These are phyloP conservation scores for Pythium vanterpoolii DNA, from an alignment of 352 stramenopile species.

Conservation along the genomic window DNA sequence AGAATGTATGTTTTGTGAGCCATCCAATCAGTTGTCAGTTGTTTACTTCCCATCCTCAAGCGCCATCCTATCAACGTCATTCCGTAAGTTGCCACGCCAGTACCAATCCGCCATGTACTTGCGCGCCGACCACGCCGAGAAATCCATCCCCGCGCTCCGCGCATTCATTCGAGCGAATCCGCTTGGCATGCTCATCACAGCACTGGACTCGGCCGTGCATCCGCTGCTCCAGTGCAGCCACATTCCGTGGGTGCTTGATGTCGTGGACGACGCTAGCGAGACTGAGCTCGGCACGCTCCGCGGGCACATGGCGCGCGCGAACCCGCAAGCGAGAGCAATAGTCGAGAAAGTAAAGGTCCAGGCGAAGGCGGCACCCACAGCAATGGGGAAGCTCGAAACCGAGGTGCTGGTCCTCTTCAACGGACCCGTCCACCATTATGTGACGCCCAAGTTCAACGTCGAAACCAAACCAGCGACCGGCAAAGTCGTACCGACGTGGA, in stretches of 20 bases:
- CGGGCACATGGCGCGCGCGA: constrained; percentile 21
- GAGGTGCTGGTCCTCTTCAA: constrained; percentile 25
- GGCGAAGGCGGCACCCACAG: neutral
- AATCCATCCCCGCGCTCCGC: constrained; percentile 18
- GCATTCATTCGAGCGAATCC: constrained; percentile 25
- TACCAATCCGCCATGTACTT: constrained; percentile 20
- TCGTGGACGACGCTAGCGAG: constrained; percentile 13
- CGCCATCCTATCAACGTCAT: neutral
- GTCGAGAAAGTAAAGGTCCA: constrained; percentile 5
- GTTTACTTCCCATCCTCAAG: neutral
- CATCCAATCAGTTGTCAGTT: constrained; percentile 9
- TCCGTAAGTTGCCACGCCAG: too few relatives aligned
- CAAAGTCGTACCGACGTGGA: constrained; percentile 29
- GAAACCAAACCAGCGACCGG: constrained; percentile 21
- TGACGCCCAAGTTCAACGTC: constrained; percentile 15
- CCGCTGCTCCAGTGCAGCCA: constrained; percentile 25
- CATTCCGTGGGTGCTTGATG: constrained; percentile 24
- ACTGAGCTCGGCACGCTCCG: constrained; percentile 18
- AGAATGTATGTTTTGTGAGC: constrained; percentile 4
- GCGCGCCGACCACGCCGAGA: constrained; percentile 19
- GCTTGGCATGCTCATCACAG: constrained; percentile 21
- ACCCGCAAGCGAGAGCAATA: constrained; percentile 17
- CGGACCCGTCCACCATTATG: constrained; percentile 19
- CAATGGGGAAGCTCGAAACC: constrained; percentile 5
- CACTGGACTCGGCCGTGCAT: constrained; percentile 12